Evolutionary conservation across 768 basidiomycete species (phyloP).

Genomic region (Tricholoma sp.): DNA sequence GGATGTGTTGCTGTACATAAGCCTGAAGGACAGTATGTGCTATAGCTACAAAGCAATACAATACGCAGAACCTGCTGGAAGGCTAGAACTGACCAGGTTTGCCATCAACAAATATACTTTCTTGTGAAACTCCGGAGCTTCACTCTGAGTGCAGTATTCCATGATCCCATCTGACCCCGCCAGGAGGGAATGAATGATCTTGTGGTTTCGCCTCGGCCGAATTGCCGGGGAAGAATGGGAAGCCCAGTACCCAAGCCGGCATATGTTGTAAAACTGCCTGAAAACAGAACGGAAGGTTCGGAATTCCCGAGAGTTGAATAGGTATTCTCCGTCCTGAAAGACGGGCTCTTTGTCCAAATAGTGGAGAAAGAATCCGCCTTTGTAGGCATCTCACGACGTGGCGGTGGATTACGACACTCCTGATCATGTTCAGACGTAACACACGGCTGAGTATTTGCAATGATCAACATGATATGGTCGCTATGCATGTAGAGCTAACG

Average conservation of each 20-base stretch:
- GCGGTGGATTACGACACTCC: background rate
- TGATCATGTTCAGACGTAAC: background rate
- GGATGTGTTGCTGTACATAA: background rate
- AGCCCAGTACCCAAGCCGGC: conserved; percentile 14
- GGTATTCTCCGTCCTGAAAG: conserved; percentile 33
- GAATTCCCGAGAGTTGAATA: conserved; percentile 27
- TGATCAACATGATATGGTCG: background rate
- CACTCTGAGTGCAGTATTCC: conserved; percentile 14
- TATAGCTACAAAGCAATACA: background rate
- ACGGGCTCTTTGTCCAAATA: conserved; percentile 23
- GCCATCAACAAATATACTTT: conserved; percentile 10
- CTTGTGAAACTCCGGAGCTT: conserved; percentile 18
- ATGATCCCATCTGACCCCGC: conserved; percentile 15
- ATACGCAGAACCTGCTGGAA: background rate
- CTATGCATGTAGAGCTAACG: background rate
- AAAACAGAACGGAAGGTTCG: conserved; percentile 25
- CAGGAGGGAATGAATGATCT: conserved; percentile 8
- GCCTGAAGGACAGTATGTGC: background rate
- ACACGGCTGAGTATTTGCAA: conserved; percentile 6
- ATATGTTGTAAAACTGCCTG: conserved; percentile 19
- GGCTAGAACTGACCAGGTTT: background rate
- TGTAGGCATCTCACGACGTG: conserved; percentile 5
- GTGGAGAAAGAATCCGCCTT: conserved; percentile 13
- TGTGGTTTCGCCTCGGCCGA: background rate
- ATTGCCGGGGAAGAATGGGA: conserved; percentile 19